Evolutionary conservation across 495 filamentous ascomycete species (phyloP).

Genomic region (Echria macrotheca): DNA sequence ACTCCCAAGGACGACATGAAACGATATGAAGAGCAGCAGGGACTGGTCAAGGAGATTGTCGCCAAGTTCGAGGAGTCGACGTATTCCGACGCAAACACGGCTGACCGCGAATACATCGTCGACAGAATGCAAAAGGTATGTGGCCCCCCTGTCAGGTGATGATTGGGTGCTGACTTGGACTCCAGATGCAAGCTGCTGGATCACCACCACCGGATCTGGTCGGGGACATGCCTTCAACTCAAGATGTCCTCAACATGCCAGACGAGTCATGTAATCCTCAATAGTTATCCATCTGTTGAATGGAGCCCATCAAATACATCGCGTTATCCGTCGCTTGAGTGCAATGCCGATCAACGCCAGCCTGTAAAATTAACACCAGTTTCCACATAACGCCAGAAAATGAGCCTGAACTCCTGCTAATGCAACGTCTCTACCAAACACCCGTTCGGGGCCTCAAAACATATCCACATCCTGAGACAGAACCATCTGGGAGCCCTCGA

Average conservation of each 20-base stretch:
- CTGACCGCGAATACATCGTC: conserved; percentile 87
- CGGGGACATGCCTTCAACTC: conserved; percentile 74
- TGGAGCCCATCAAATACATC: not conserved
- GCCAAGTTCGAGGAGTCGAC: conserved; percentile 71
- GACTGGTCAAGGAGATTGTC: conserved; percentile 81
- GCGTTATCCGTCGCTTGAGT: not conserved
- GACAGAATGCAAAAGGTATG: conserved; percentile 94
- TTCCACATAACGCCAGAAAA: not conserved
- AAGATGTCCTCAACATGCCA: conserved; percentile 63
- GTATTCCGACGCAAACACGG: conserved; percentile 74
- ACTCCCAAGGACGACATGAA: conserved; percentile 63
- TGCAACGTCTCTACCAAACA: too few relatives aligned
- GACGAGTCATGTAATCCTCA: conserved; percentile 70
- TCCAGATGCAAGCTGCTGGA: conserved; percentile 90
- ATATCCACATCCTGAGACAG: conserved; percentile 27
- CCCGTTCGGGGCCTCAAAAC: too few relatives aligned
- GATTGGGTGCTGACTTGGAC: conserved; percentile 13
- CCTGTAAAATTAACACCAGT: too few relatives aligned
- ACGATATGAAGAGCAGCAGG: conserved; percentile 76
- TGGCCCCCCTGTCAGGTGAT: not conserved
- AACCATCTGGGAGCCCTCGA: not conserved
- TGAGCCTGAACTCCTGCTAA: not conserved
- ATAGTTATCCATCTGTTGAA: conserved; percentile 31
- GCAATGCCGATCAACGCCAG: too few relatives aligned
- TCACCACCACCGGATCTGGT: conserved; percentile 86